Evolutionary conservation across 768 basidiomycete species (phyloP).

Genomic region (Kwoniella bestiolae): DNA sequence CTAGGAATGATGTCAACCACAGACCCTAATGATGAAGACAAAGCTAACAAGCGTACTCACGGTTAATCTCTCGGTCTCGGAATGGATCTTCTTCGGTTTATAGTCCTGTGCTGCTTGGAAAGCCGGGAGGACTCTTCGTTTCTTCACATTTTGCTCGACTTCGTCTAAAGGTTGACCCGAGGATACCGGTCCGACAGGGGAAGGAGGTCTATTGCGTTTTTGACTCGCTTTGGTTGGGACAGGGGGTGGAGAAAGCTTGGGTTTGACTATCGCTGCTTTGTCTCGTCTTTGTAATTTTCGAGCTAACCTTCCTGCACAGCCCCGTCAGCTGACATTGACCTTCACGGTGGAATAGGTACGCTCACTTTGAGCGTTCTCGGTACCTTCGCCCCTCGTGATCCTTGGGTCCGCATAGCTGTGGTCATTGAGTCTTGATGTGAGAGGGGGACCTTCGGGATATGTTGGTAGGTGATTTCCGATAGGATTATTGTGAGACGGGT

Average conservation of each 20-base stretch:
- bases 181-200: too few relatives aligned
- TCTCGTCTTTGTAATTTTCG: slow-evolving; percentile 35
- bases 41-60: not conserved
- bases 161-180: not conserved
- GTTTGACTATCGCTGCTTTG: slow-evolving; percentile 32
- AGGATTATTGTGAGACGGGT: too few relatives aligned
- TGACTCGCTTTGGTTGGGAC: not conserved
- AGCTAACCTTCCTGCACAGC: slow-evolving; percentile 21
- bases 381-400: not conserved
- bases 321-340: not conserved
- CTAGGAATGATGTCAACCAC: not conserved
- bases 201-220: not conserved
- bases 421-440: not conserved
- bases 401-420: too few relatives aligned
- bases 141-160: not conserved
- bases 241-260: slow-evolving; percentile 1
- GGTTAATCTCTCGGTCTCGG: slow-evolving; percentile 7
- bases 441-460: not conserved
- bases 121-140: not conserved
- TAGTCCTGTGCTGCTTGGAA: not conserved
- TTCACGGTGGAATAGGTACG: too few relatives aligned
- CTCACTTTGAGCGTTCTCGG: slow-evolving; percentile 10
- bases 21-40: not conserved
- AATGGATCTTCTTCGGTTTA: slow-evolving; percentile 2
- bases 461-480: not conserved